phyloP scores from a whole-genome alignment of 2,329 filamentous ascomycete genomes.

The Cercospora sojina region DNA sequence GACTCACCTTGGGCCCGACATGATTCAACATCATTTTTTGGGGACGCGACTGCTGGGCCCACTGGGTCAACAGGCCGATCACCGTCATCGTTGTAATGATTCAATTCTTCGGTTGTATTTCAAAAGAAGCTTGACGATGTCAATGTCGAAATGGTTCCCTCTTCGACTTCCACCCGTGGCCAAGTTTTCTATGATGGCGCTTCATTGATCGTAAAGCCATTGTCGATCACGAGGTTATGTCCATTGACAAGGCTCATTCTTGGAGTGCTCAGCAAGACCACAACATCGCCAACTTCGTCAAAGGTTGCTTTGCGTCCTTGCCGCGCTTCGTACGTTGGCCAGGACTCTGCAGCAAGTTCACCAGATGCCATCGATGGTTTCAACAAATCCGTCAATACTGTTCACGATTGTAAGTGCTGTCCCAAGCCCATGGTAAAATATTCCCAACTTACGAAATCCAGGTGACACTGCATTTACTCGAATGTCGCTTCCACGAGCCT shows the following conservation, averaged over 20 bases:
- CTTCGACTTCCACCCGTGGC: not conserved
- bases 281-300: constrained; percentile 32
- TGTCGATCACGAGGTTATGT: constrained; percentile 29
- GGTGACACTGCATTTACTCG: constrained; percentile 40
- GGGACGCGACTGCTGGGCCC: not conserved
- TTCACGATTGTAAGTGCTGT: not conserved
- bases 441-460: constrained; percentile 25
- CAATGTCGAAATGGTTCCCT: not conserved
- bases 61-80: not conserved
- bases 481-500: constrained; percentile 37
- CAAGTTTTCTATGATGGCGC: not conserved
- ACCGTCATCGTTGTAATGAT: not conserved
- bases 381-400: constrained; percentile 28
- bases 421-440: not conserved
- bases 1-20: not conserved
- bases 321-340: constrained; percentile 26
- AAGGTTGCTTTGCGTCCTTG: constrained; percentile 28
- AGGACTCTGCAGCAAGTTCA: constrained; percentile 16
- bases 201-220: constrained; percentile 32
- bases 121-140: not conserved
- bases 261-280: constrained; percentile 32
- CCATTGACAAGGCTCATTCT: constrained; percentile 31
- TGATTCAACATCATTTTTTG: not conserved
- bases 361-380: constrained; percentile 21
- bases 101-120: not conserved